Evolutionary conservation across 306 rosid species (phyloP), one percentile per base, ranked within the genome.

Genomic region (Casuarina cunninghamiana): DNA sequence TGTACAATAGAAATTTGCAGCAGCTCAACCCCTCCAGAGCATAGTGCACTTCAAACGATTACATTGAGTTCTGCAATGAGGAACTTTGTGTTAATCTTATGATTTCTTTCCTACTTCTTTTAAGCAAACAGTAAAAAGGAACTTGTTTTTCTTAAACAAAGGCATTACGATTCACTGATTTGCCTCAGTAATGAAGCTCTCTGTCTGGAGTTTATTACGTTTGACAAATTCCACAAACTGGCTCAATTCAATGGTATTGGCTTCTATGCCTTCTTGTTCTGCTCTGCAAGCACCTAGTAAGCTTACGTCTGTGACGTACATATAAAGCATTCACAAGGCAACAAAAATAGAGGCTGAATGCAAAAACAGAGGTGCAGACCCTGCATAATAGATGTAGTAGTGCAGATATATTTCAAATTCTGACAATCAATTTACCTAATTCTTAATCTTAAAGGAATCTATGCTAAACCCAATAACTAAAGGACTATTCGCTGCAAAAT

Each of bases 181-280:
- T 69, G 79, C 42, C 66, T 85, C 92, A 83, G 89, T 77, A 72
- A 73, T 80, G 88, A 88, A 90, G 86, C 78, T 80, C 72, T 89
- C 85, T 4, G 83, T 87, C 78, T 69, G 93, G 72, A 88, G 89
- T 72, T 79, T 86, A 76, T 84, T 78, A 37, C 85, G 82, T 78
- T 78, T 88, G 73, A 86, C 82, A 82, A 87, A 88, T 61, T 86
- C 88, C 21, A 84, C 61, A 46, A 88, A 80, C 69, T 83, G 87
- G 63, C 70, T 72, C 84, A 85, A 72, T 54, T 87, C 90, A 53
- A 86, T 83, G 53, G 90, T 86, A 69, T 76, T 79, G 75, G 62
- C 87, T 74, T 79, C 75, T 43, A 83, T 90, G 54, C 97, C 91
- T 83, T 84, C 91, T 87, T 88, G 87, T 78, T 82, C 93, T 21